Conservation (phyloP, 768 basidiomycete genomes). For the Phanerodontia chrysosporium region DNA sequence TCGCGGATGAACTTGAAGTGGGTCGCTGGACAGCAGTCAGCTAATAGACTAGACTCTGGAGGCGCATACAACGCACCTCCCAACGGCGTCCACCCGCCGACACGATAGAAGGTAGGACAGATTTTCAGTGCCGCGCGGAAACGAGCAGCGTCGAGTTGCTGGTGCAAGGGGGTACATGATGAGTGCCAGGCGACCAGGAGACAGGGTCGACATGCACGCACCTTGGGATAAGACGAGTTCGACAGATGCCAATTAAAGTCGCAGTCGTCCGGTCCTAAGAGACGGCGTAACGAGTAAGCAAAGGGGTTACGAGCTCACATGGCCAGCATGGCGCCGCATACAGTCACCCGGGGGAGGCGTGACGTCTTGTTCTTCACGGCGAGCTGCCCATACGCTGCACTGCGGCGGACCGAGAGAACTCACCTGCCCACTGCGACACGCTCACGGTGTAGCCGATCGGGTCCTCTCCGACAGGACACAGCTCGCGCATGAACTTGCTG, state of each 20-base stretch:
- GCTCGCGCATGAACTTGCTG: neutral
- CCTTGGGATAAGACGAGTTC: conserved; percentile 80
- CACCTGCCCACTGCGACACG: conserved; percentile 54
- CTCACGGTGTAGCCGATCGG: conserved; percentile 45
- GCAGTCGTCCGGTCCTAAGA: conserved; percentile 61
- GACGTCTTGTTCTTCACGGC: too few relatives aligned
- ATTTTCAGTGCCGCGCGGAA: conserved; percentile 43
- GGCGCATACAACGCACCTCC: conserved; percentile 29
- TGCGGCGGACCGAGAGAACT: conserved; percentile 23
- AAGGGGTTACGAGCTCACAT: too few relatives aligned
- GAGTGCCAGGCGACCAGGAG: neutral
- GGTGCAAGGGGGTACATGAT: neutral
- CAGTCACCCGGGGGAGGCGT: too few relatives aligned
- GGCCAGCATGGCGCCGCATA: too few relatives aligned
- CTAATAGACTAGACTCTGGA: neutral
- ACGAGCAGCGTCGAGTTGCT: conserved; percentile 33
- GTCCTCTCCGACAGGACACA: conserved; percentile 15
- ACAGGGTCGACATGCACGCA: conserved; percentile 20
- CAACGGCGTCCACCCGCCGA: conserved; percentile 60
- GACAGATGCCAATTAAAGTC: conserved; percentile 76
- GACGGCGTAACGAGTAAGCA: too few relatives aligned
- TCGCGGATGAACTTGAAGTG: conserved; percentile 69
- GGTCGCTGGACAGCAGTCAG: conserved; percentile 39
- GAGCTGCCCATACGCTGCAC: too few relatives aligned
- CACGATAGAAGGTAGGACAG: conserved; percentile 55